phyloP scores from a whole-genome alignment of 768 basidiomycete genomes.

The Agrocybe praecox region DNA sequence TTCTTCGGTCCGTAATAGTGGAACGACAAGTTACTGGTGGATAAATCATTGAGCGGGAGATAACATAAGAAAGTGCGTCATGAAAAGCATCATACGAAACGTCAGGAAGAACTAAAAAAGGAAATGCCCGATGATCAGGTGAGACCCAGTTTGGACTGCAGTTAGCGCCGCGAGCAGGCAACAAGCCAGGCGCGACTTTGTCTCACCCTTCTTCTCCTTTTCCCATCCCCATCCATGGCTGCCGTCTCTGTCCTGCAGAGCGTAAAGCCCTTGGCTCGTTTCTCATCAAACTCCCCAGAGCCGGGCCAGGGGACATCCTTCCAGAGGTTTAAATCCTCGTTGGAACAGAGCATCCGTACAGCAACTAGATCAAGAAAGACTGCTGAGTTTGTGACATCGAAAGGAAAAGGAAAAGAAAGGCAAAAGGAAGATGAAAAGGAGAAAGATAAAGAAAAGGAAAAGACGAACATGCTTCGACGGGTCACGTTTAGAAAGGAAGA shows the following conservation, averaged over 20 bases:
- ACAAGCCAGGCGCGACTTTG: constrained; percentile 12
- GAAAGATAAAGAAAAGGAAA: constrained; percentile 27
- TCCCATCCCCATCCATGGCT: not conserved
- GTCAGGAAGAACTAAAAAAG: not conserved
- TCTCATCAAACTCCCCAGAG: constrained; percentile 34
- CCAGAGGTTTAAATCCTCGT: constrained; percentile 63
- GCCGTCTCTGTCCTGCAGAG: constrained; percentile 21
- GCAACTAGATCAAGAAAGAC: constrained; percentile 61
- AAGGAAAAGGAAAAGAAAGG: constrained; percentile 39
- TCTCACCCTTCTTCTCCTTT: constrained; percentile 5
- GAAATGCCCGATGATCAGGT: constrained; percentile 3
- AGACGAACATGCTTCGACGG: constrained; percentile 23
- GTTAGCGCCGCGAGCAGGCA: constrained; percentile 29
- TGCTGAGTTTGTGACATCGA: constrained; percentile 24
- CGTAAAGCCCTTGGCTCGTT: constrained; percentile 14
- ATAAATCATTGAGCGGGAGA: not conserved
- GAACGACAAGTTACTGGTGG: not conserved
- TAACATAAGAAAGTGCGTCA: constrained; percentile 4
- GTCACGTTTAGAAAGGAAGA: constrained; percentile 30
- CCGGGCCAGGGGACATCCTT: constrained; percentile 43
- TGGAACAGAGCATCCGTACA: constrained; percentile 67
- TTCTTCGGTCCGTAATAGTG: too few species aligned
- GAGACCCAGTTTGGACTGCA: constrained; percentile 1
- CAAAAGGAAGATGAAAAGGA: constrained; percentile 48
- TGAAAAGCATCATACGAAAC: not conserved